These are phyloP conservation scores for Xylaria castorea DNA, from an alignment of 495 filamentous ascomycete species.

Conservation along the genomic window DNA sequence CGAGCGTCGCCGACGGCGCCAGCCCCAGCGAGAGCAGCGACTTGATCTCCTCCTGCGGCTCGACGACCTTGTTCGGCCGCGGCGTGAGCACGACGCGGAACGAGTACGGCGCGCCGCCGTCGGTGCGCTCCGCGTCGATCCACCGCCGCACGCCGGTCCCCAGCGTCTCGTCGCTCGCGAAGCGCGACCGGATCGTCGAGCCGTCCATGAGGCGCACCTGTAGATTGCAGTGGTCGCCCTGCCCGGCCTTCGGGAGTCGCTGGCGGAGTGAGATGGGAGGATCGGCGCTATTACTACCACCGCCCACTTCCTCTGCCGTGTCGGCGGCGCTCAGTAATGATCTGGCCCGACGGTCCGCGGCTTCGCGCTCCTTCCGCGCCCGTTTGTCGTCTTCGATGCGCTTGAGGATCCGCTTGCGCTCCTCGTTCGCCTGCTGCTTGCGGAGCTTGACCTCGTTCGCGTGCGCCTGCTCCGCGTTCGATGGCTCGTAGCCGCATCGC, in stretches of 20 bases:
- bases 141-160: slow-evolving; percentile 72
- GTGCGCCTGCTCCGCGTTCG: slow-evolving; percentile 42
- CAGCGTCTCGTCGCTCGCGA: slow-evolving; percentile 70
- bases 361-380: slow-evolving; percentile 62
- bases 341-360: slow-evolving; percentile 52
- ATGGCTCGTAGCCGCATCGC: slow-evolving; percentile 35
- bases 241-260: slow-evolving; percentile 24
- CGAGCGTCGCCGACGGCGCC: slow-evolving; percentile 78
- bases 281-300: background rate
- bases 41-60: slow-evolving; percentile 73
- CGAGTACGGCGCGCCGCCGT: slow-evolving; percentile 65
- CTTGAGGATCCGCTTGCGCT: slow-evolving; percentile 65
- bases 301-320: background rate
- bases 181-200: slow-evolving; percentile 73
- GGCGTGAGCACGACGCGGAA: slow-evolving; percentile 88
- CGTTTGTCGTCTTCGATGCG: slow-evolving; percentile 72
- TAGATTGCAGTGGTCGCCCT: slow-evolving; percentile 62
- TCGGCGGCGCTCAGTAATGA: slow-evolving; percentile 22
- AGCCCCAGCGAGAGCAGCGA: slow-evolving; percentile 71
- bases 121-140: slow-evolving; percentile 65
- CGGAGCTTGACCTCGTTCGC: slow-evolving; percentile 57
- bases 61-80: slow-evolving; percentile 73
- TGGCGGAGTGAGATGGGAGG: slow-evolving; percentile 20
- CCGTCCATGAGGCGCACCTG: slow-evolving; percentile 89
- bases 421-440: slow-evolving; percentile 62